These are phyloP conservation scores for Clohesyomyces aquaticus DNA, from an alignment of 495 filamentous ascomycete species.

Conservation along the genomic window DNA sequence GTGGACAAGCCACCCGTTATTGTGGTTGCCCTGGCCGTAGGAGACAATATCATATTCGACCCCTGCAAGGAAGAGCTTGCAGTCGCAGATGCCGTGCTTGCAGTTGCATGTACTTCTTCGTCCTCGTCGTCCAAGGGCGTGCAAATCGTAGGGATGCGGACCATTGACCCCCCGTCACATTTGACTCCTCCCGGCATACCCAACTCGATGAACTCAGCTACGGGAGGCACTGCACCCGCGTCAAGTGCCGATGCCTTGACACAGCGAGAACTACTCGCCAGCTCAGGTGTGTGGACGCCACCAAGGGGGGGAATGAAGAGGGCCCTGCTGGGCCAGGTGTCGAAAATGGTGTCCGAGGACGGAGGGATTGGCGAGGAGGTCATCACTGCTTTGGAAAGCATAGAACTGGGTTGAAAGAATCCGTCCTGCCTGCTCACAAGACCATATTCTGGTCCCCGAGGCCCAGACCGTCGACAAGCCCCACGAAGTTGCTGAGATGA, in stretches of 20 bases:
- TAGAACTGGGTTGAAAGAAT: conserved; percentile 37
- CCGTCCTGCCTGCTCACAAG: too few species aligned
- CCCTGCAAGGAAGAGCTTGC: conserved; percentile 86
- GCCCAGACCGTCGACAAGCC: too few species aligned
- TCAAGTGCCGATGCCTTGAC: conserved; percentile 51
- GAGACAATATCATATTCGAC: conserved; percentile 90
- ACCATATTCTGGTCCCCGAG: too few species aligned
- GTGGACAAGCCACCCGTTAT: conserved; percentile 73
- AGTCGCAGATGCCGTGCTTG: conserved; percentile 85
- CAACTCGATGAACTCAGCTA: conserved; percentile 69
- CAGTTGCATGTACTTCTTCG: conserved; percentile 46
- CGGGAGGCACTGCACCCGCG: conserved; percentile 51
- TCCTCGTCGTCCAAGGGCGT: conserved; percentile 51
- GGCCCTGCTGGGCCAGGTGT: conserved; percentile 65
- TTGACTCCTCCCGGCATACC: conserved; percentile 71
- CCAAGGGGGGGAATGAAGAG: conserved; percentile 75
- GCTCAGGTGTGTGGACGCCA: conserved; percentile 77
- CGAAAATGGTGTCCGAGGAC: conserved; percentile 46
- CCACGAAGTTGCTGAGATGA: too few species aligned
- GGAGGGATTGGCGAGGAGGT: conserved; percentile 87
- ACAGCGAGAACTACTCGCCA: conserved; percentile 58
- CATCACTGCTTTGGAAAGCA: conserved; percentile 70
- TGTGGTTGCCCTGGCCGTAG: conserved; percentile 83
- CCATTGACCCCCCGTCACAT: conserved; percentile 71
- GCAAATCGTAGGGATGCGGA: conserved; percentile 64